These are phyloP conservation scores for Nosema muscidifuracis DNA, from an alignment of 371 early-diverging fungal genomes.

Conservation along the genomic window DNA sequence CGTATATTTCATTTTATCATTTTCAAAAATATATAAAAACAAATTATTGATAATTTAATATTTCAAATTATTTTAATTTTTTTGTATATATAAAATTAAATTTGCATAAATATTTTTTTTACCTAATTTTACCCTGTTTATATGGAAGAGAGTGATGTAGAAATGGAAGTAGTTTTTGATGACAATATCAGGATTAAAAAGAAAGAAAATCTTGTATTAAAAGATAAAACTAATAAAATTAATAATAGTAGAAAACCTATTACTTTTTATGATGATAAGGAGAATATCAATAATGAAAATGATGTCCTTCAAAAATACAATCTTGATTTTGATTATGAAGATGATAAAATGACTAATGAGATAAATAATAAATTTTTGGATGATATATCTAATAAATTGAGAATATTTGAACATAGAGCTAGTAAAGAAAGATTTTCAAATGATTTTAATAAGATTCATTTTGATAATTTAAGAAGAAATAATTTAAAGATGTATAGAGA, in stretches of 20 bases:
- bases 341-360: neutral
- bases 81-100: too few species aligned
- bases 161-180: neutral
- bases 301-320: neutral
- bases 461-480: too few species aligned
- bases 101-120: neutral
- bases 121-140: neutral
- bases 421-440: too few species aligned
- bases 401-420: too few species aligned
- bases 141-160: constrained; percentile 6
- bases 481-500: too few species aligned
- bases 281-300: neutral
- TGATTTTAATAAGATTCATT: too few species aligned
- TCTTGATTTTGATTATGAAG: neutral
- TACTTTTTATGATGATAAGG: neutral
- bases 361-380: neutral
- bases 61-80: too few species aligned
- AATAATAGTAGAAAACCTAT: neutral
- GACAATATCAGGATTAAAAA: constrained; percentile 4
- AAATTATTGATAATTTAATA: too few species aligned
- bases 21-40: too few species aligned
- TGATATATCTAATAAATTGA: too few species aligned
- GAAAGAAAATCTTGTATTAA: neutral
- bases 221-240: constrained; percentile 2
- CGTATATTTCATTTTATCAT: too few species aligned